Evolutionary conservation across 2,329 filamentous ascomycete species (phyloP), one percentile per base, ranked within the genome.

Genomic region (Nigrospora sphaerica): DNA sequence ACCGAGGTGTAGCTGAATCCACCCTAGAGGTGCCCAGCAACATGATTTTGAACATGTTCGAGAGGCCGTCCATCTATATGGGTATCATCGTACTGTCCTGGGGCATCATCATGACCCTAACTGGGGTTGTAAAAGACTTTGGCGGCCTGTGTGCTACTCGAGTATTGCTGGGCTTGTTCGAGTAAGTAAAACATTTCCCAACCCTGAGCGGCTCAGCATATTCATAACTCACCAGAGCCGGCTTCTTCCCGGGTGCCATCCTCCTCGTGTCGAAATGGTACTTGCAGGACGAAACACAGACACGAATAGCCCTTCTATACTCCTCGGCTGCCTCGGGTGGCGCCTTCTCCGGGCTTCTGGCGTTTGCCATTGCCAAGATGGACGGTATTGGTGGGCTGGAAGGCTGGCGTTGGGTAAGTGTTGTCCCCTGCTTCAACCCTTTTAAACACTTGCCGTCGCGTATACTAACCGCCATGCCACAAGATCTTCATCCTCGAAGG

Each of bases 401-500:
- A 5, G 70, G 72, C 14, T 75, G 71, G 72, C 66, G 70, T 45
- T 78, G 74, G 64, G 56, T 62, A 48, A 42, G 53, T 48, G 1
- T 11, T 34, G 12, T 6, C 11, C 16, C 13, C 6, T 2, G 2
- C 2, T 10, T 11, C 6, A 11, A 12, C 32, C 18, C 16, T 3
- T 17, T 9, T 4, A 45, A 18, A n/a, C 1, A 7, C 13, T 7
- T 7, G 23, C 12, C 13, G 9, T 12, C 12, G 2, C 12, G 16
- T 34, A 2, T 9, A 32, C 39, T 49, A 4, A 52, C 47, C 13
- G 12, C 17, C 12, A 19, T 28, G 2, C 18, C 17, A 31, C 28
- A 12, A 61, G 74, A 75, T 76, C 28, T 79, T 79, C 49, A 72
- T 79, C 39, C 59, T 78, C 3, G 75, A 79, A 52, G 75, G 75